Evolutionary conservation across 306 rosid genomes (phyloP).

Genomic region (Leucaena leucocephala): DNA sequence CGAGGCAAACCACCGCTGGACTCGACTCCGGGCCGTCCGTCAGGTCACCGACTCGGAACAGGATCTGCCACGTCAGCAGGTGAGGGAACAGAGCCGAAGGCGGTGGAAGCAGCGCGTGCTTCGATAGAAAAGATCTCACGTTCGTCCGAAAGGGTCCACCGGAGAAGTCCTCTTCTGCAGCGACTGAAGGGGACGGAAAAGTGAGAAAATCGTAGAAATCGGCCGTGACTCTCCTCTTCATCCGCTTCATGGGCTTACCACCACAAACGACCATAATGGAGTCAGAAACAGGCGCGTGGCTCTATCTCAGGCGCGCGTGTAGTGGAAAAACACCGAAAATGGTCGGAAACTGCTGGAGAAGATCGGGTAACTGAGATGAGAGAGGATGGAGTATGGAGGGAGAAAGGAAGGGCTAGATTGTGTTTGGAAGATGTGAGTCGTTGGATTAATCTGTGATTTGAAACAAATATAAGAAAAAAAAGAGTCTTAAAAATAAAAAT

Average conservation of each 20-base stretch:
- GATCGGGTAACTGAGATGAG: background rate
- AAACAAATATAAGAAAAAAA: background rate
- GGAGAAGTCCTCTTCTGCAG: slow-evolving; percentile 17
- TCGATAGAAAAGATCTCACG: slow-evolving; percentile 51
- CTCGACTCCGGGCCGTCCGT: slow-evolving; percentile 37
- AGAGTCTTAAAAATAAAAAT: background rate
- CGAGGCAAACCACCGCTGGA: slow-evolving; percentile 56
- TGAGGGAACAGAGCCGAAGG: slow-evolving; percentile 70
- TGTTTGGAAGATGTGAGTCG: slow-evolving; percentile 32
- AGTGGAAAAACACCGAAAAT: background rate
- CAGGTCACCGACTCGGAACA: slow-evolving; percentile 52
- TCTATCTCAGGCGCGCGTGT: slow-evolving; percentile 18
- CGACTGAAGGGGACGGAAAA: slow-evolving; percentile 39
- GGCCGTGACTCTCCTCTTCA: slow-evolving; percentile 68
- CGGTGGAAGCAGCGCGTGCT: slow-evolving; percentile 63
- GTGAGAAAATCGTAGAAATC: slow-evolving; percentile 64
- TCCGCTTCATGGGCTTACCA: slow-evolving; percentile 64
- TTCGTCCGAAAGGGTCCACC: slow-evolving; percentile 52
- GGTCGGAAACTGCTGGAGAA: slow-evolving; percentile 5
- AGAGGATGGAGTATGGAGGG: background rate
- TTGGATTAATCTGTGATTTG: slow-evolving; percentile 6
- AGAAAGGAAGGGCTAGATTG: background rate
- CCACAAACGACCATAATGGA: slow-evolving; percentile 57
- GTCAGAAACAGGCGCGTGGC: slow-evolving; percentile 11
- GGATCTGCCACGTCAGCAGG: slow-evolving; percentile 67